A percentile compares a stretch with the other conserved stretches of the same genome.
phyloP scores from a whole-genome alignment of 805 yeast species.

The Yamadazyma nakazawae region DNA sequence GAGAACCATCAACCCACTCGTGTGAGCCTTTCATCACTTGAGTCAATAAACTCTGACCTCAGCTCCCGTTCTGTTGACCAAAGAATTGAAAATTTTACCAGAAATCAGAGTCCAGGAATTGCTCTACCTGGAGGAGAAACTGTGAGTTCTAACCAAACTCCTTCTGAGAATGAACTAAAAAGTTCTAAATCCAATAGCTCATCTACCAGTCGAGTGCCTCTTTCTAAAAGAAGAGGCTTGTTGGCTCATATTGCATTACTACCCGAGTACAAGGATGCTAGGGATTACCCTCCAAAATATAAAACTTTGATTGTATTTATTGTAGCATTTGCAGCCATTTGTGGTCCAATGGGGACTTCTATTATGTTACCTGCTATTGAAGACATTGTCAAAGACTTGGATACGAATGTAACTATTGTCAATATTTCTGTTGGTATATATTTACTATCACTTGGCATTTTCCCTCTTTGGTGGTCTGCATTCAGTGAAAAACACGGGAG shows the following conservation, averaged over 20 bases:
- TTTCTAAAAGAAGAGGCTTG: constrained; percentile 55
- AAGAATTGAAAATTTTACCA: background rate
- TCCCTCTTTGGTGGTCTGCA: constrained; percentile 89
- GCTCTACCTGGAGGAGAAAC: background rate
- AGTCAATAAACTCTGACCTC: constrained; percentile 3
- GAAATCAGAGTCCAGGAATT: background rate
- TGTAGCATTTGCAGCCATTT: constrained; percentile 69
- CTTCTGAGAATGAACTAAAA: background rate
- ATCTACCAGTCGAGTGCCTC: constrained; percentile 16
- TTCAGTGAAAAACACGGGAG: constrained; percentile 75
- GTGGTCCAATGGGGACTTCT: constrained; percentile 90
- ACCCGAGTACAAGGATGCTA: constrained; percentile 74
- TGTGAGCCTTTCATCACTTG: constrained; percentile 4
- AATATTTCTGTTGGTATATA: constrained; percentile 81
- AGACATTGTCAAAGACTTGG: constrained; percentile 49
- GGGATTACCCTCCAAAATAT: constrained; percentile 50
- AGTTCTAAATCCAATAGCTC: background rate
- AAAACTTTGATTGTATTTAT: constrained; percentile 58
- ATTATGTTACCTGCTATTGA: constrained; percentile 77
- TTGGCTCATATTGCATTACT: constrained; percentile 48
- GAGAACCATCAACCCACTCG: background rate
- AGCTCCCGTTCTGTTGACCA: background rate
- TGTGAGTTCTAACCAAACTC: background rate
- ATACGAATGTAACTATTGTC: constrained; percentile 58
- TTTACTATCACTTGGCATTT: constrained; percentile 66